A percentile compares a stretch with the other conserved stretches of the same genome.
Conservation (phyloP, 768 basidiomycete genomes). For the Lactarius quietus region DNA sequence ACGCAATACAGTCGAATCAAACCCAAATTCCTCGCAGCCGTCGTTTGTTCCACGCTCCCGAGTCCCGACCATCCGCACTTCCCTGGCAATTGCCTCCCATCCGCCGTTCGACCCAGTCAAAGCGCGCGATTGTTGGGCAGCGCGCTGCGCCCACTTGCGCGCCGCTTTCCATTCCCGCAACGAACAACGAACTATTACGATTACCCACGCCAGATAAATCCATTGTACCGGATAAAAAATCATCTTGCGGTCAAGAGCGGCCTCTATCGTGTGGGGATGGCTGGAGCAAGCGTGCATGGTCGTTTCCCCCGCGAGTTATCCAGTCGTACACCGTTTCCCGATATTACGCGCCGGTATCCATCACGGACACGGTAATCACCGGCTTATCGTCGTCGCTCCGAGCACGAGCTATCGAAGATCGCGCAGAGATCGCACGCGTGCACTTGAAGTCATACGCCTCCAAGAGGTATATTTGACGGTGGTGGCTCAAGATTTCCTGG, state of each 20-base stretch:
- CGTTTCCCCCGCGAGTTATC: not conserved
- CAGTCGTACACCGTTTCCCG: constrained; percentile 13
- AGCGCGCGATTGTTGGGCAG: constrained; percentile 12
- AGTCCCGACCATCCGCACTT: constrained; percentile 17
- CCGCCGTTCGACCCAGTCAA: constrained; percentile 14
- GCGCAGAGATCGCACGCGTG: constrained; percentile 29
- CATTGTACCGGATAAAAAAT: constrained; percentile 15
- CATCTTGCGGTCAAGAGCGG: constrained; percentile 5
- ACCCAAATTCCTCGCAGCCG: too few species aligned
- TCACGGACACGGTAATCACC: not conserved
- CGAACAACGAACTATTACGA: constrained; percentile 4
- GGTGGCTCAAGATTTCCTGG: constrained; percentile 12
- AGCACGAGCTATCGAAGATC: constrained; percentile 18
- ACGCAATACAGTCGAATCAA: too few species aligned
- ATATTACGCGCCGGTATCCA: not conserved
- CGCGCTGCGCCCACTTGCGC: constrained; percentile 13
- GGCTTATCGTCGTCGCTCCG: constrained; percentile 21
- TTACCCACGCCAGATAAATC: constrained; percentile 1
- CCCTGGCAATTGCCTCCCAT: constrained; percentile 18
- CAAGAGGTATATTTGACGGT: constrained; percentile 31
- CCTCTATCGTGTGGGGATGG: not conserved
- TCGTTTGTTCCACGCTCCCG: constrained; percentile 7
- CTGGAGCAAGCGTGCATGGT: constrained; percentile 1
- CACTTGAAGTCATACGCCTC: constrained; percentile 35
- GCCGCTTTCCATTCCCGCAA: constrained; percentile 1